phyloP scores from a whole-genome alignment of 1,284 basidiomycete genomes.

The Trichosporon ovoides region DNA sequence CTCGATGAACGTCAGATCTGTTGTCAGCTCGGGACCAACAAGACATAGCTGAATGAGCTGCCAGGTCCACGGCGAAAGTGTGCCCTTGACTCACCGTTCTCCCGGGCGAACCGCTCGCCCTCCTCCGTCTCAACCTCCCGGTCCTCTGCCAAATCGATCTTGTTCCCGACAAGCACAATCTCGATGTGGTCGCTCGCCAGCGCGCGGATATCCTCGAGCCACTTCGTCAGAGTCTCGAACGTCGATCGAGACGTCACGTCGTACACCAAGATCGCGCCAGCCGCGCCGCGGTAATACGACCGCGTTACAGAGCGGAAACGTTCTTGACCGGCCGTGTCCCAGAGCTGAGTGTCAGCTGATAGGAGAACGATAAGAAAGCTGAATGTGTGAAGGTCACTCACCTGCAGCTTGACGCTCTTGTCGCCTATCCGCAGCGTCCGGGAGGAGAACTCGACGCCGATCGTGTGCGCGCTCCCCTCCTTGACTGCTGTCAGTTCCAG shows the following conservation, averaged over 20 bases:
- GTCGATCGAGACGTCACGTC: conserved; percentile 75
- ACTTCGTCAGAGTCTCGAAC: conserved; percentile 72
- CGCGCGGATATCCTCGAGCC: conserved; percentile 87
- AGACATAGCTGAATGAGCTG: no score
- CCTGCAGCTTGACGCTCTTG: conserved; percentile 90
- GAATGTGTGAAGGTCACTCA: no score
- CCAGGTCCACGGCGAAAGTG: not conserved
- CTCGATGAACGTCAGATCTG: conserved; percentile 88
- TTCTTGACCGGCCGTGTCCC: conserved; percentile 99
- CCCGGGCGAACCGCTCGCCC: conserved; percentile 88
- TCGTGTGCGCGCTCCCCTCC: conserved; percentile 93
- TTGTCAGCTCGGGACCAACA: not conserved
- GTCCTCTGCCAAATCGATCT: conserved; percentile 88
- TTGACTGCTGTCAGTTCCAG: conserved; percentile 61
- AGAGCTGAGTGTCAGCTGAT: conserved; percentile 57
- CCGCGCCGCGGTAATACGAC: conserved; percentile 93
- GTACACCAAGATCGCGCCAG: conserved; percentile 89
- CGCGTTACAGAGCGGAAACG: conserved; percentile 93
- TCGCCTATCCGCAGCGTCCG: conserved; percentile 81
- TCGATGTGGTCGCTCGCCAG: conserved; percentile 79
- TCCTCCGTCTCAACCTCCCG: conserved; percentile 91
- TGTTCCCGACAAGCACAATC: conserved; percentile 89
- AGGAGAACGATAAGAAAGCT: not conserved
- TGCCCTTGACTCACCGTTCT: conserved; percentile 79
- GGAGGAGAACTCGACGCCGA: conserved; percentile 92